These are phyloP conservation scores for Boletus sp. DNA, from an alignment of 768 basidiomycete species.

Conservation along the genomic window DNA sequence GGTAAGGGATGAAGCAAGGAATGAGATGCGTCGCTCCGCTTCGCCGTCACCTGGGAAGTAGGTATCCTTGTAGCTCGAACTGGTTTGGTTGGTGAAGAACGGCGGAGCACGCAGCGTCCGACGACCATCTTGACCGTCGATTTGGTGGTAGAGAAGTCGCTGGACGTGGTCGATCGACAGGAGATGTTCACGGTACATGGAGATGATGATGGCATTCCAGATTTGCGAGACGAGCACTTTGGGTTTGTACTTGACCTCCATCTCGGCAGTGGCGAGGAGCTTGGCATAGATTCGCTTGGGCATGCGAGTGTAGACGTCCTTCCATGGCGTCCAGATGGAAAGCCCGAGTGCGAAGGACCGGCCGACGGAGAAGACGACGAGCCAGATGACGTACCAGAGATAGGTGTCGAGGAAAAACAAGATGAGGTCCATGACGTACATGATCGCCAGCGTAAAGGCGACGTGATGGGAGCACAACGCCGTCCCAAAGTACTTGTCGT, in stretches of 20 bases:
- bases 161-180: constrained; percentile 98
- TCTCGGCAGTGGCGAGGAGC: constrained; percentile 90
- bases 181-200: constrained; percentile 99
- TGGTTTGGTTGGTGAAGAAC: constrained; percentile 94
- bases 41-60: constrained; percentile 96
- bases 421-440: constrained; percentile 98
- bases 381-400: constrained; percentile 99
- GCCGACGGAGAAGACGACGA: constrained; percentile 89
- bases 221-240: constrained; percentile 99
- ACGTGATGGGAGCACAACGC: constrained; percentile 89
- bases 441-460: constrained; percentile 91
- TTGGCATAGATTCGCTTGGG: constrained; percentile 99
- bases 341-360: constrained; percentile 90
- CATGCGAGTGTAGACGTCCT: constrained; percentile 92
- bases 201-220: constrained; percentile 99
- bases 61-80: constrained; percentile 64
- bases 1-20: constrained; percentile 97
- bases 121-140: constrained; percentile 84
- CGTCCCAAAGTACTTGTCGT: constrained; percentile 77
- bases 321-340: constrained; percentile 99
- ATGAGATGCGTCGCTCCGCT: constrained; percentile 96
- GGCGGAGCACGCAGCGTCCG: constrained; percentile 93
- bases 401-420: constrained; percentile 99
- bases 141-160: constrained; percentile 94
- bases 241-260: constrained; percentile 99